Percentiles rank a stretch among this genome's conserved stretches.
Evolutionary conservation across 1,139 yeast species (phyloP).

Genomic region (Zygoascus meyerae): DNA sequence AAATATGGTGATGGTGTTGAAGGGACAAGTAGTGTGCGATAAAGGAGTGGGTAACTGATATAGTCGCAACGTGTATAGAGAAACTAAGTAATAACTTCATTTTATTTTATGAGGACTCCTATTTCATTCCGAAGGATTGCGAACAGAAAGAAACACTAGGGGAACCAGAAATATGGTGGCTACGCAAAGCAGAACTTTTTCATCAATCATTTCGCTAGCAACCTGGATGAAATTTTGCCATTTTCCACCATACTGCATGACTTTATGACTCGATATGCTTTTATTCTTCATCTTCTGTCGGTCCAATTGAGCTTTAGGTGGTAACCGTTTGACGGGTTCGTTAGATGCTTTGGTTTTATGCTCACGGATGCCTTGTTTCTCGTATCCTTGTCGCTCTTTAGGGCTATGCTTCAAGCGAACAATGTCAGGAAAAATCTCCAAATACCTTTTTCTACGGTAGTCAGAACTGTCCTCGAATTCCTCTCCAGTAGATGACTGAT

Average conservation of each 20-base stretch:
- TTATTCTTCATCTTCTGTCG: slow-evolving; percentile 6
- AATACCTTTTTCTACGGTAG: slow-evolving; percentile 10
- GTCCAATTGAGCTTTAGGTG: slow-evolving; percentile 19
- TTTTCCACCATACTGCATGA: neutral
- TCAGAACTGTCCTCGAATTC: slow-evolving; percentile 17
- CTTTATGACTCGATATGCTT: slow-evolving; percentile 1
- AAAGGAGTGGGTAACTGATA: neutral
- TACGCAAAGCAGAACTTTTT: no score
- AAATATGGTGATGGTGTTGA: neutral
- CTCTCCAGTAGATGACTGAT: slow-evolving; percentile 25
- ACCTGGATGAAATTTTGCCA: neutral
- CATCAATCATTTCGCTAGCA: no score
- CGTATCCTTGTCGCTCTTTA: slow-evolving; percentile 22
- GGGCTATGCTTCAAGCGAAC: slow-evolving; percentile 26
- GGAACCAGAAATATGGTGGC: no score
- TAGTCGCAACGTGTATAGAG: no score
- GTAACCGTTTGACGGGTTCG: slow-evolving; percentile 15
- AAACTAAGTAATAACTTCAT: no score
- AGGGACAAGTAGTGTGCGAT: neutral
- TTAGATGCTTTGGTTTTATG: slow-evolving; percentile 9
- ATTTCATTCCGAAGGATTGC: no score
- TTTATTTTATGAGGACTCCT: no score
- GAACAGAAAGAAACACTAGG: no score
- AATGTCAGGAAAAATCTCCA: slow-evolving; percentile 26
- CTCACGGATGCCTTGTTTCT: slow-evolving; percentile 19